Evolutionary conservation across 1,284 basidiomycete species (phyloP).

Genomic region (Sanghuangporus sanghuang): DNA sequence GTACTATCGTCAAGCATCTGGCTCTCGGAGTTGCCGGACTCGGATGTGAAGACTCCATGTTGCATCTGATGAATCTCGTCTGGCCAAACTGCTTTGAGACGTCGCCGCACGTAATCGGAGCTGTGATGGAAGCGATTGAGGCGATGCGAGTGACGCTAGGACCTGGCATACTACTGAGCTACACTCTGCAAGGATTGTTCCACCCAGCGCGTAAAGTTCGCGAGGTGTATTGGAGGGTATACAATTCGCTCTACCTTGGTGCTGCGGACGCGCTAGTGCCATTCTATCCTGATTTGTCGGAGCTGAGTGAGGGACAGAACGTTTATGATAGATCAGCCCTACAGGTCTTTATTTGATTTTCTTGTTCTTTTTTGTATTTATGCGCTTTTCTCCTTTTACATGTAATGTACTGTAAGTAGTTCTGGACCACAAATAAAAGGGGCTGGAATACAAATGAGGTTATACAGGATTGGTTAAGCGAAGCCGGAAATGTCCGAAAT

Average conservation of each 20-base stretch:
- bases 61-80: constrained; percentile 96
- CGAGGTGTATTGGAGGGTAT: constrained; percentile 91
- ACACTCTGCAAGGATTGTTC: constrained; percentile 89
- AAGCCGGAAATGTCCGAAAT: not conserved
- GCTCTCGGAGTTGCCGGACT: constrained; percentile 96
- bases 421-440: not conserved
- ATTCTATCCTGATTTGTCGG: constrained; percentile 89
- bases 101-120: constrained; percentile 95
- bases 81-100: constrained; percentile 99
- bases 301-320: constrained; percentile 85
- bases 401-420: not conserved
- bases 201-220: constrained; percentile 95
- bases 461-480: not conserved
- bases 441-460: constrained; percentile 3
- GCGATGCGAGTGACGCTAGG: constrained; percentile 95
- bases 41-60: constrained; percentile 96
- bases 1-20: constrained; percentile 98
- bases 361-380: constrained; percentile 2
- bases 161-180: constrained; percentile 87
- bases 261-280: constrained; percentile 88
- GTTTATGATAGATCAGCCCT: constrained; percentile 82
- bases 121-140: constrained; percentile 95
- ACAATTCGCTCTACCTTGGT: constrained; percentile 88
- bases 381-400: not conserved
- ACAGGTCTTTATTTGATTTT: constrained; percentile 68